Evolutionary conservation across 2,329 filamentous ascomycete genomes (phyloP).

Genomic region (Cercospora sp.): DNA sequence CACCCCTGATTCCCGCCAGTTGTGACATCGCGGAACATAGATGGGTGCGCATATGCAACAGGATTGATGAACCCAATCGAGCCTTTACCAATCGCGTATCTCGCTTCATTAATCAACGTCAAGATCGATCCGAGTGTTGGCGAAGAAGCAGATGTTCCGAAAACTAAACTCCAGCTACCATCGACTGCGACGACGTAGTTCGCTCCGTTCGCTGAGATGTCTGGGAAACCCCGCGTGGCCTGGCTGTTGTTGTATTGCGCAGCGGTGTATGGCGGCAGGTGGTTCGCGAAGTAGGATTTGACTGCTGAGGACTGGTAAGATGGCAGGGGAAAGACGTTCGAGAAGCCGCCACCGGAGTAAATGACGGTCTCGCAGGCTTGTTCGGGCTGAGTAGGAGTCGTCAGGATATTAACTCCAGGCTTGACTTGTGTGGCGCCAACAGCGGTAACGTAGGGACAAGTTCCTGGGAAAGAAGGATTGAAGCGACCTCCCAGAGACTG

Average conservation of each 20-base stretch:
- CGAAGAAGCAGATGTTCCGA: constrained; percentile 54
- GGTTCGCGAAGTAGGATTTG: constrained; percentile 43
- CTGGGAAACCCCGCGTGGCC: constrained; percentile 34
- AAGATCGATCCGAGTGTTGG: constrained; percentile 53
- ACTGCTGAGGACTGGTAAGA: constrained; percentile 50
- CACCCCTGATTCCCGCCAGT: constrained; percentile 44
- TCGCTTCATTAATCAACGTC: constrained; percentile 49
- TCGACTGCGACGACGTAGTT: constrained; percentile 45
- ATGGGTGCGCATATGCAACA: constrained; percentile 44
- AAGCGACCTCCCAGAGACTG: constrained; percentile 41
- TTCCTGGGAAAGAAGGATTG: constrained; percentile 49
- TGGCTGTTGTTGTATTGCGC: constrained; percentile 26
- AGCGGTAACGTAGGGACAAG: constrained; percentile 40
- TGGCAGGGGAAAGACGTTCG: constrained; percentile 51
- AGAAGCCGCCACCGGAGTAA: constrained; percentile 50
- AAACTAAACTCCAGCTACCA: constrained; percentile 46
- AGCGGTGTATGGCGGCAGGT: constrained; percentile 36
- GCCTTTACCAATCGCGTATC: constrained; percentile 40
- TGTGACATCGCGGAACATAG: constrained; percentile 44
- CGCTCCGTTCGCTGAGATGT: constrained; percentile 39
- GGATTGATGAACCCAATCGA: constrained; percentile 41
- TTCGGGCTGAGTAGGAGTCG: constrained; percentile 39
- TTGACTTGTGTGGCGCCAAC: constrained; percentile 52
- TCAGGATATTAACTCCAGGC: constrained; percentile 25
- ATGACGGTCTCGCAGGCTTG: constrained; percentile 51